Conservation (phyloP, 805 yeast genomes). For the Scheffersomyces ergatensis region DNA sequence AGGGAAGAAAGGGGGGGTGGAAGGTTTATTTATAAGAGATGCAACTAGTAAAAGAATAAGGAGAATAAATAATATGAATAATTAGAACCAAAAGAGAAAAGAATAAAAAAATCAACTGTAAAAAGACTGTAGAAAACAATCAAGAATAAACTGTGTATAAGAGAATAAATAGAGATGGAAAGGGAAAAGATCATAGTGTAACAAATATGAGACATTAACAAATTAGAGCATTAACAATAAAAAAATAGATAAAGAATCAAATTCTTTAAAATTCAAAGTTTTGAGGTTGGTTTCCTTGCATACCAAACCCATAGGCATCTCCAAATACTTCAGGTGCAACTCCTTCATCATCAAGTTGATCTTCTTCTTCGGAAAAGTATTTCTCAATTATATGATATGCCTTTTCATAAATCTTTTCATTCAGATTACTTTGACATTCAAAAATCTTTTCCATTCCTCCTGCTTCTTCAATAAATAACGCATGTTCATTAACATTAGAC, state of each 20-base stretch:
- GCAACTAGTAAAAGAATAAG: no score
- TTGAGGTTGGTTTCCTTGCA: constrained; percentile 52
- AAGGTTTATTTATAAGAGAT: no score
- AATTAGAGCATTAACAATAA: no score
- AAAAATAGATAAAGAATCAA: not conserved
- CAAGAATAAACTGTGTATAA: no score
- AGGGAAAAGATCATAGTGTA: no score
- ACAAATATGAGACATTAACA: no score
- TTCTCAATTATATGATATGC: constrained; percentile 88
- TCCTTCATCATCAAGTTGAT: constrained; percentile 60
- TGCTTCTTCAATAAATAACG: constrained; percentile 92
- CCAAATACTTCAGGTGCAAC: constrained; percentile 77
- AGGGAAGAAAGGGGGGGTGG: no score
- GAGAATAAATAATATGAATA: no score
- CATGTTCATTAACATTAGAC: constrained; percentile 74
- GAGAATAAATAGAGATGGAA: no score
- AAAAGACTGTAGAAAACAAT: no score
- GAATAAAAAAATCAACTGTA: no score
- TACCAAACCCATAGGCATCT: constrained; percentile 86
- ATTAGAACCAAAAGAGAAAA: no score
- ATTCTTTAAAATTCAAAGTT: constrained; percentile 47
- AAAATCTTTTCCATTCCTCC: constrained; percentile 97
- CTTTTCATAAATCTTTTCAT: constrained; percentile 88
- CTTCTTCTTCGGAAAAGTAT: constrained; percentile 87
- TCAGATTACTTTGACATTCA: constrained; percentile 87